Conservation (phyloP, 768 basidiomycete species). For the Daedaleopsis nitida region DNA sequence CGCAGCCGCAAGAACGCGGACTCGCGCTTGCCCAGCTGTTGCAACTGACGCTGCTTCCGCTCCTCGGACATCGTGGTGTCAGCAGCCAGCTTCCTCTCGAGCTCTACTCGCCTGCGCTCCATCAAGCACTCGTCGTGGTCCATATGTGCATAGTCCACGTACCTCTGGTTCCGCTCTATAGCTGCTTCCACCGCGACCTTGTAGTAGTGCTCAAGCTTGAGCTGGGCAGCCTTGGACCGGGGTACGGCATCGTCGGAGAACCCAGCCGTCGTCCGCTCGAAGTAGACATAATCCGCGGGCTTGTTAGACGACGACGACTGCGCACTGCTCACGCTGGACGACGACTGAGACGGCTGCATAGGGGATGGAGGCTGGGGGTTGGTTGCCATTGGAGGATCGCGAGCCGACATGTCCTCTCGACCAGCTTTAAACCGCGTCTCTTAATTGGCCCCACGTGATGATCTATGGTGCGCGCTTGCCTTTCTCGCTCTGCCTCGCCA, state of each 20-base stretch:
- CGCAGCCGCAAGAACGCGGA: constrained; percentile 85
- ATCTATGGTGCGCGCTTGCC: constrained; percentile 6
- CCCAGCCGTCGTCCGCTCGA: constrained; percentile 74
- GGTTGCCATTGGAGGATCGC: constrained; percentile 26
- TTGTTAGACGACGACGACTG: constrained; percentile 28
- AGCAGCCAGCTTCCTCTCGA: constrained; percentile 76
- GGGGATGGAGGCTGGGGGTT: constrained; percentile 13
- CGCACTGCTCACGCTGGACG: constrained; percentile 24
- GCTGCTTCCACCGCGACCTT: constrained; percentile 96
- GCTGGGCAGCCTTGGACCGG: constrained; percentile 86
- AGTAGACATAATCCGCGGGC: constrained; percentile 86
- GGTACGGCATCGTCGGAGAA: constrained; percentile 84
- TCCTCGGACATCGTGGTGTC: constrained; percentile 78
- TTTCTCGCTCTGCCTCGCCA: background rate
- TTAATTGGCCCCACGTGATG: constrained; percentile 19
- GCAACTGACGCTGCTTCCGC: constrained; percentile 81
- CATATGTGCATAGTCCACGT: constrained; percentile 12
- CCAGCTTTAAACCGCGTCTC: constrained; percentile 18
- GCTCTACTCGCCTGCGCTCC: constrained; percentile 72
- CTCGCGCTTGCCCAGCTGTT: constrained; percentile 85
- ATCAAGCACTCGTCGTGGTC: background rate
- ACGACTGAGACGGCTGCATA: constrained; percentile 30
- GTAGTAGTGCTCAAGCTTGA: constrained; percentile 96
- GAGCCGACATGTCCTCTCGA: constrained; percentile 12
- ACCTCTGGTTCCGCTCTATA: constrained; percentile 93